Base-by-base conservation (phyloP, 495 filamentous ascomycete species). In the Penicillium bovifimosum region DNA sequence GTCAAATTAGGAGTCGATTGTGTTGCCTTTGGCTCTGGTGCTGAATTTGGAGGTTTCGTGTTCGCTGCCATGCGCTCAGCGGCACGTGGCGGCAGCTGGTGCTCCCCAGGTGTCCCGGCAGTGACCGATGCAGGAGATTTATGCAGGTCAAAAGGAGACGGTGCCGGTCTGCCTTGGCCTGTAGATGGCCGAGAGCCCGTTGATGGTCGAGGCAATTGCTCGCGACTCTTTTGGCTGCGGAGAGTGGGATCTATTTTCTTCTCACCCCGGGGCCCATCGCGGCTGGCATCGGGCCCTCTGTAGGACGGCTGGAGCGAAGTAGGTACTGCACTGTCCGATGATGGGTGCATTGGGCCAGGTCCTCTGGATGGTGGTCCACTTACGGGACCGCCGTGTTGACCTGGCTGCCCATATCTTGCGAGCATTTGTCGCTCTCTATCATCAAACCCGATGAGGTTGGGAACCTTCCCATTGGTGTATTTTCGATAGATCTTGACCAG, bases 401-500 rank as follows among this genome's bases (percentile, higher is more conserved):
- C 53, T 14, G 61, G 34, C 8, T 64, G 72, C 13, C 69, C 63
- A 29, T 70, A 65, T 14, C 81, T 86, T 38, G 83, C 60, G 33
- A 96, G 76, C 35, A 80, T 72, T 52, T 92, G 89, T 27, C 83
- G 77, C 68, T 96, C 90, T 35, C 78, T 82, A 31, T 84, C 76
- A 58, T 87, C 86, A 66, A 97, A 97, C 7, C 91, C 92, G 39
- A 81, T 76, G 14, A 98, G 72, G 32, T 82, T 79, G 17, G 93
- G 93, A 18, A 85, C 69, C 52, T 82, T 87, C 9, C 95, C 93
- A 24, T 88, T 87, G 9, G 95, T 97, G 63, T 96, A 98, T 64
- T 96, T 97, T 52, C 81, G 85, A 65, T 86, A 98, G 33, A 98
- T 96, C 71, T 96, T 97, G 53, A 96, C 80, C 54, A 96, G 67